phyloP scores from a whole-genome alignment of 345 rosid species.

The Eutrema yunnanense region DNA sequence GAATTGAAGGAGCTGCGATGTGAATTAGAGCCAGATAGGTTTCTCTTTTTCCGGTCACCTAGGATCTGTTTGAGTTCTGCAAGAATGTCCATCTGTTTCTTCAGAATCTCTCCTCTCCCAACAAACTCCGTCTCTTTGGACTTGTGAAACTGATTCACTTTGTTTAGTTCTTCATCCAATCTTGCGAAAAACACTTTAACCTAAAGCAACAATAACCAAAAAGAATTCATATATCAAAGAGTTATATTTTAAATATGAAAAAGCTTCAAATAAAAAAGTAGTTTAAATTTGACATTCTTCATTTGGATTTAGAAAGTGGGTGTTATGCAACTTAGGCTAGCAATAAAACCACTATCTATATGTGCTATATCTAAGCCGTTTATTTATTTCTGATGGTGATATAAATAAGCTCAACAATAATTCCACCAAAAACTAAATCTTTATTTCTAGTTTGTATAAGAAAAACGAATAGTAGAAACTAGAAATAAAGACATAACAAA shows the following conservation, averaged over 20 bases:
- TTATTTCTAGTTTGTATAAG: background rate
- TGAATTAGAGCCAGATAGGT: slow-evolving; percentile 22
- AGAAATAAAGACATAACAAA: too few species aligned
- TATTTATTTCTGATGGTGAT: background rate
- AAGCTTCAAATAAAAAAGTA: background rate
- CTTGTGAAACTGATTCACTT: slow-evolving; percentile 83
- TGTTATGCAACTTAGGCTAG: slow-evolving; percentile 6
- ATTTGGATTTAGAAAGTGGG: slow-evolving; percentile 3
- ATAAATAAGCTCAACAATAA: background rate
- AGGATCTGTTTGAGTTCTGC: slow-evolving; percentile 55
- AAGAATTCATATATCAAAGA: background rate
- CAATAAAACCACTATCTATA: slow-evolving; percentile 14
- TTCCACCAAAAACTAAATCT: background rate
- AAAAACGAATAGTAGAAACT: background rate
- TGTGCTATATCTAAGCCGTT: background rate
- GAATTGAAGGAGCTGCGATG: slow-evolving; percentile 46
- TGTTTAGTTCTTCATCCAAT: slow-evolving; percentile 71
- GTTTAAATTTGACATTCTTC: background rate
- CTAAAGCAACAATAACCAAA: slow-evolving; percentile 27
- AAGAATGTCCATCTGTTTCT: slow-evolving; percentile 67
- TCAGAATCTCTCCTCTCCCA: slow-evolving; percentile 70
- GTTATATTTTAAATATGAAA: background rate
- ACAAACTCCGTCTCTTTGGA: slow-evolving; percentile 65
- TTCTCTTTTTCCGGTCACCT: slow-evolving; percentile 44
- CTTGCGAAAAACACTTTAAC: slow-evolving; percentile 61